phyloP scores from a whole-genome alignment of 2,329 filamentous ascomycete genomes.

The Endoconidiophora polonica region DNA sequence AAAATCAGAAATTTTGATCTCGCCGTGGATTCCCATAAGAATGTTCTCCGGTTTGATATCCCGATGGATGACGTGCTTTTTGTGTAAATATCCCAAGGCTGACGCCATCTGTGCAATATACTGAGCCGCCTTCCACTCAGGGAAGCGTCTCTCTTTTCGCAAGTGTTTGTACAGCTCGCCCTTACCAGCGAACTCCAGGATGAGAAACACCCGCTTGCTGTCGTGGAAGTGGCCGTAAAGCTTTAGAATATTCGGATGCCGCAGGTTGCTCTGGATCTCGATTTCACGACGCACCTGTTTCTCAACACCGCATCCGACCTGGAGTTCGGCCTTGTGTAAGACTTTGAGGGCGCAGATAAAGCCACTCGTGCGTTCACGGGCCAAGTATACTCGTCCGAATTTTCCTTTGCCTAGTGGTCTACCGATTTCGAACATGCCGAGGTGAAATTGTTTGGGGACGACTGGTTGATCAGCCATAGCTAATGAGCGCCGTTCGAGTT shows the following conservation, averaged over 20 bases:
- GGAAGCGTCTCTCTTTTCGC: slow-evolving; percentile 60
- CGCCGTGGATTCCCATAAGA: slow-evolving; percentile 83
- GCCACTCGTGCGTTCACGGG: slow-evolving; percentile 58
- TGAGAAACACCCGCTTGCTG: slow-evolving; percentile 72
- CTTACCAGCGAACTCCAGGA: slow-evolving; percentile 72
- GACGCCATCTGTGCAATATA: slow-evolving; percentile 87
- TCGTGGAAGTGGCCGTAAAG: slow-evolving; percentile 83
- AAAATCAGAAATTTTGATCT: slow-evolving; percentile 97
- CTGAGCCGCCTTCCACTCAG: slow-evolving; percentile 72
- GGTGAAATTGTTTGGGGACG: slow-evolving; percentile 53
- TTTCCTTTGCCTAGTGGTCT: slow-evolving; percentile 76
- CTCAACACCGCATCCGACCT: slow-evolving; percentile 54
- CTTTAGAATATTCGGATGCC: slow-evolving; percentile 71
- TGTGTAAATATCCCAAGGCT: slow-evolving; percentile 76
- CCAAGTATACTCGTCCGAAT: slow-evolving; percentile 73
- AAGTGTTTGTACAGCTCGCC: slow-evolving; percentile 82
- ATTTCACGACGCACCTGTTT: slow-evolving; percentile 79
- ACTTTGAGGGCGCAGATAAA: slow-evolving; percentile 82
- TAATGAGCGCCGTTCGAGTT: slow-evolving; percentile 33
- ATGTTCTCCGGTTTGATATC: slow-evolving; percentile 99
- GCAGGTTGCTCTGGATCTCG: slow-evolving; percentile 75
- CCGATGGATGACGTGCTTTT: slow-evolving; percentile 92
- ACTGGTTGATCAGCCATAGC: slow-evolving; percentile 40
- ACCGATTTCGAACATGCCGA: slow-evolving; percentile 89
- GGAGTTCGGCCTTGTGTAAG: slow-evolving; percentile 67